phyloP scores from a whole-genome alignment of 164 flowering plant genomes.

The Buxus sempervirens region DNA sequence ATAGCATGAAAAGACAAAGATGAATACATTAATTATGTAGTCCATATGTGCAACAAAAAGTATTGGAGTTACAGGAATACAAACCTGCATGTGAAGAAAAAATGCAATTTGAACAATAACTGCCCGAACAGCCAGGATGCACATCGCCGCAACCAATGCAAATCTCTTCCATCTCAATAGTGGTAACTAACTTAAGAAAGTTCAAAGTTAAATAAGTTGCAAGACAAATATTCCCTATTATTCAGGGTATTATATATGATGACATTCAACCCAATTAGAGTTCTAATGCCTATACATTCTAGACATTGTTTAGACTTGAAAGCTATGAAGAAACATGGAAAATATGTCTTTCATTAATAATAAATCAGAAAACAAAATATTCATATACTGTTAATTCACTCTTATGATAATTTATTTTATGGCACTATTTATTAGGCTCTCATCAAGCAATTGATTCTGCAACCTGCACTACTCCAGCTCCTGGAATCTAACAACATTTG shows the following conservation, averaged over 20 bases:
- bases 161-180: slow-evolving; percentile 88
- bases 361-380: too few relatives aligned
- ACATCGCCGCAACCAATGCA: slow-evolving; percentile 85
- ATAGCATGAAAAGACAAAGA: too few relatives aligned
- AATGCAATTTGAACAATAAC: slow-evolving; percentile 91
- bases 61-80: slow-evolving; percentile 2
- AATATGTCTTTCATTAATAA: too few relatives aligned
- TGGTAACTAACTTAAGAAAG: slow-evolving; percentile 55
- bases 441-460: too few relatives aligned
- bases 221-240: background rate
- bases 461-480: too few relatives aligned
- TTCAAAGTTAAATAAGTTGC: slow-evolving; percentile 3
- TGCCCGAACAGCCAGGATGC: slow-evolving; percentile 92
- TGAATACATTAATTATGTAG: background rate
- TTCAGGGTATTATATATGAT: background rate
- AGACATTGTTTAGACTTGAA: too few relatives aligned
- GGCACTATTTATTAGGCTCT: too few relatives aligned
- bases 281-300: too few relatives aligned
- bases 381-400: too few relatives aligned
- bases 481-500: too few relatives aligned
- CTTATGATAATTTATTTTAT: too few relatives aligned
- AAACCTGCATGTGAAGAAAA: slow-evolving; percentile 83
- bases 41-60: background rate
- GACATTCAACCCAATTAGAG: background rate
- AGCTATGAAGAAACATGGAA: too few relatives aligned